Percentiles rank a stretch among this genome's conserved stretches.
Evolutionary conservation across 306 rosid genomes (phyloP).

Genomic region (Quercus cerris): DNA sequence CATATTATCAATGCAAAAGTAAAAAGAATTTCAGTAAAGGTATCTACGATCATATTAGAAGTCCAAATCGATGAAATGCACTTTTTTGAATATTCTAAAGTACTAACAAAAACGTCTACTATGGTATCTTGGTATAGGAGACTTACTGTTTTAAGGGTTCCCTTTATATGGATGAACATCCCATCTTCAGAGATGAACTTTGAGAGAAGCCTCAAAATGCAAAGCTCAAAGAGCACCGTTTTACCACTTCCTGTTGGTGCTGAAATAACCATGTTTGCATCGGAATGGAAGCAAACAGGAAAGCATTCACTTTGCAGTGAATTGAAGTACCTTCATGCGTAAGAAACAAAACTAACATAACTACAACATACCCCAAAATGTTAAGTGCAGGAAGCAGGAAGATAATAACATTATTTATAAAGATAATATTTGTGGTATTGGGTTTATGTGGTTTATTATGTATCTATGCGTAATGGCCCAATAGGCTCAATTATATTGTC

Average conservation of each 20-base stretch:
- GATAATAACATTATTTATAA: neutral
- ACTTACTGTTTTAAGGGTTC: slow-evolving; percentile 91
- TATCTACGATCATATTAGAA: neutral
- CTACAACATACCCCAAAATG: neutral
- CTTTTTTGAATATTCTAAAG: neutral
- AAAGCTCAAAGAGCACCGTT: slow-evolving; percentile 93
- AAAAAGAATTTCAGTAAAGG: neutral
- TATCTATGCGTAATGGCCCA: too few species aligned
- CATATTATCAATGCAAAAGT: too few species aligned
- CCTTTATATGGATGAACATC: slow-evolving; percentile 58
- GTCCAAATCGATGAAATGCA: neutral
- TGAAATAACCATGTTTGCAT: slow-evolving; percentile 85
- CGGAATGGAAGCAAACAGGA: slow-evolving; percentile 84
- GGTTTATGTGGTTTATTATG: too few species aligned
- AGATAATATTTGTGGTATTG: too few species aligned
- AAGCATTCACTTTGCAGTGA: slow-evolving; percentile 98
- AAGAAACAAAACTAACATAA: neutral
- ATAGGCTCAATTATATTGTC: too few species aligned
- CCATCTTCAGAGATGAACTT: slow-evolving; percentile 64
- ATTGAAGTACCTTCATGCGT: slow-evolving; percentile 71
- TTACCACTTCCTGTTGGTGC: slow-evolving; percentile 99
- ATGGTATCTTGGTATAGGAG: neutral
- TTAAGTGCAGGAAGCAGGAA: neutral
- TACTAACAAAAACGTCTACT: neutral
- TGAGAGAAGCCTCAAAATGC: slow-evolving; percentile 89